Base-by-base conservation (phyloP, 768 basidiomycete species). In the Termitomyces sp. region DNA sequence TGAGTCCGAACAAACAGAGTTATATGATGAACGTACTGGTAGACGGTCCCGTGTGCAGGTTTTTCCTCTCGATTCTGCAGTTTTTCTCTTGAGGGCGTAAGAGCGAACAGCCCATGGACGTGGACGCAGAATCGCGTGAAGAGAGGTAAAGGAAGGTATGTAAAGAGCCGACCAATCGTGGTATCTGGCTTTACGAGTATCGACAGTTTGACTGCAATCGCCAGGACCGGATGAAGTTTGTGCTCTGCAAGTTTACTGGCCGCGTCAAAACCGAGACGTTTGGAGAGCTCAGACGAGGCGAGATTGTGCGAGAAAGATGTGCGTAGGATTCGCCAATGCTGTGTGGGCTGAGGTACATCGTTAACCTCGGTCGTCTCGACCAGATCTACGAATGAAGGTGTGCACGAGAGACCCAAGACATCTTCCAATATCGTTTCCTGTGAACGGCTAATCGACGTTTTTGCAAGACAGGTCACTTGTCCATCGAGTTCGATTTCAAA, bases 101-200 rank as follows among this genome's bases (percentile, higher is more conserved):
- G 63, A 0, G 81, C 77, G 56, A 83, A 81, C 2, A 77, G 56
- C 0, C 70, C 77, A 58, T 83, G 79, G 2, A 82, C 57, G 56
- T 82, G 81, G 5, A 71, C 68, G 0, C 76, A 74, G 52, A 80
- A 80, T 5, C 71, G 69, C 0, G 81, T 82, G 1, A 60, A 57
- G 23, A 82, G 65, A 0, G 82, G 81, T 0, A 83, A 66, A 0
- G 80, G 81, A 6, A 82, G 73, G 43, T 70, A 78, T 0, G 80
- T 81, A 63, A 81, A 83, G 12, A 83, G 66, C 4, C 77, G 69
- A 1, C 81, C 81, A 5, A 42, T 7, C 5, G 23, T 14, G 19
- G 47, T 7, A n/a, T 57, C 51, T 1, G 42, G 58, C 2, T 51
- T 43, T 10, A 56, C 32, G 14, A 57, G 44, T 21, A 62, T 60